Percentiles rank a stretch among this genome's conserved stretches.
These are phyloP conservation scores for Saccharomycopsis sp. DNA, from an alignment of 805 yeast species.

Conservation along the genomic window DNA sequence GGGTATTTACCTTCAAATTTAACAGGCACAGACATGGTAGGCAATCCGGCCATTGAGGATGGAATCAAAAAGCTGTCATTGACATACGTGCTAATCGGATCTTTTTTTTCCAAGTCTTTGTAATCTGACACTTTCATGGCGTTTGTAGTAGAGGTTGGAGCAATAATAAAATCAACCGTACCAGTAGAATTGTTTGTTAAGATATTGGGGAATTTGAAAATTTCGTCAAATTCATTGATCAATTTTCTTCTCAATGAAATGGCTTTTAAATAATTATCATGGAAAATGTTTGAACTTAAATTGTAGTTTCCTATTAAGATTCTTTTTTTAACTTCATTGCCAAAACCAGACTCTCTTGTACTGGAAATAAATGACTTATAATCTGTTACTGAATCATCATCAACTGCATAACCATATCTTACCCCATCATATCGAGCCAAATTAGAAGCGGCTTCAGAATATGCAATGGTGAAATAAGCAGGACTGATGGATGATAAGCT, in stretches of 20 bases:
- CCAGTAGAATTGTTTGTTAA: constrained; percentile 19
- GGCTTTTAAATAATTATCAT: constrained; percentile 71
- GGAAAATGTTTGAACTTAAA: constrained; percentile 58
- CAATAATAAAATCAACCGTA: constrained; percentile 53
- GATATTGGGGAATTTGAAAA: constrained; percentile 46
- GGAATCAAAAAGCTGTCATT: constrained; percentile 87
- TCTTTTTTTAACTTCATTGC: constrained; percentile 75
- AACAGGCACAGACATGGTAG: constrained; percentile 67
- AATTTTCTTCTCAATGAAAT: constrained; percentile 50
- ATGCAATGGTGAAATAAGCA: constrained; percentile 77
- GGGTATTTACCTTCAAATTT: constrained; percentile 24
- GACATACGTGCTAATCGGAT: constrained; percentile 52
- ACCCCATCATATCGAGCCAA: constrained; percentile 85
- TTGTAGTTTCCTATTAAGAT: constrained; percentile 81
- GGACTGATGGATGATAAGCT: constrained; percentile 57
- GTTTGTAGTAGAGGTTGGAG: constrained; percentile 56
- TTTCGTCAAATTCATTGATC: constrained; percentile 51
- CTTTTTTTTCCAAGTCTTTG: constrained; percentile 24
- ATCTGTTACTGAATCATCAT: constrained; percentile 25
- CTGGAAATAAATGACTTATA: constrained; percentile 35
- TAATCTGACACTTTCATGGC: constrained; percentile 48
- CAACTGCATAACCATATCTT: constrained; percentile 56
- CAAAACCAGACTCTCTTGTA: constrained; percentile 62
- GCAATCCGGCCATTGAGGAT: constrained; percentile 84
- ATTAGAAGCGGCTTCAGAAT: constrained; percentile 93